Base-by-base conservation (phyloP, 148 eudicot genomes). In the Fagopyrum tataricum region DNA sequence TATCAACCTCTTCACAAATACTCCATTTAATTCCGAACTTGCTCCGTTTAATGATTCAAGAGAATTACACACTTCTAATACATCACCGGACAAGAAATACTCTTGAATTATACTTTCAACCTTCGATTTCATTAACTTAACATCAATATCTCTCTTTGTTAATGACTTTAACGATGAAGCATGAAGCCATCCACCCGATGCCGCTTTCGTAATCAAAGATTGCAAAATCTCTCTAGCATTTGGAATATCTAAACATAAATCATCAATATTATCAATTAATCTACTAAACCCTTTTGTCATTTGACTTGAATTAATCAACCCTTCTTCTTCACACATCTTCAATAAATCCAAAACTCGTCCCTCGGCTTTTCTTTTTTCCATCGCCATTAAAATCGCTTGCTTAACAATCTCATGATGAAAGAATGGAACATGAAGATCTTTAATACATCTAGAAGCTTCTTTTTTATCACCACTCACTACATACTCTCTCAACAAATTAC, bases 371-470 rank as follows among this genome's bases (percentile, higher is more conserved):
- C 70, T 69, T 6, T 59, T 83, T 70, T 87, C 91, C 91, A 87
- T 87, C 0, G 88, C 85, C 78, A 85, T 78, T 56, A 80, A 53
- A 53, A 87, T 61, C 0, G 84, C 85, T 12, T 82, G 80, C 43
- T 87, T 87, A 31, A 83, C 82, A 31, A 87, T 80, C 72, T 85
- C 91, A 40, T 87, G 91, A 72, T 87, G 91, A 40, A 81, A 87
- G 68, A 79, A 87, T 11, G 91, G 84, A 20, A 85, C 84, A 68
- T 85, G 80, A 13, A 87, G 59, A 72, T 81, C 88, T 71, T 81
- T 87, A 42, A 87, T 85, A 70, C 91, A 85, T 43, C 81, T 78
- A 46, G 72, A 85, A 67, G 91, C 91, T 77, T 87, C 88, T 46
- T 78, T 82, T 66, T 80, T 85, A 67, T 87, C 88, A 23, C 85